These are phyloP conservation scores for Desmodesmus armatus DNA, from an alignment of 139 green algal species.

Conservation along the genomic window DNA sequence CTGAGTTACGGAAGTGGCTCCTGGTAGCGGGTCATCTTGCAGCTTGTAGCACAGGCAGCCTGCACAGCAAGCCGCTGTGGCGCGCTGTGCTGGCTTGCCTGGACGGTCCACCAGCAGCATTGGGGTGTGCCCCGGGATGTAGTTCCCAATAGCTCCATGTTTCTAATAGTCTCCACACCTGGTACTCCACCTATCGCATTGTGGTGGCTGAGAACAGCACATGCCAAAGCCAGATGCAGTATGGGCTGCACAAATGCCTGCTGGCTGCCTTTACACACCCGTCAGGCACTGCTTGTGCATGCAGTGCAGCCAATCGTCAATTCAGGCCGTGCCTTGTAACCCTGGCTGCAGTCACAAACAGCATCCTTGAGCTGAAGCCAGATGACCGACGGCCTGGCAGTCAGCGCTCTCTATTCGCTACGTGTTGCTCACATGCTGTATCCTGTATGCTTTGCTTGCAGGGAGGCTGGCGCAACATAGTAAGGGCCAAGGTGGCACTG, in stretches of 20 bases:
- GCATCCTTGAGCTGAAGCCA: not conserved
- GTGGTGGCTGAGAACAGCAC: too few species aligned
- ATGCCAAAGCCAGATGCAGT: too few species aligned
- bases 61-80: not conserved
- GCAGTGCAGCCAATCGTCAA: not conserved
- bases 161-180: not conserved
- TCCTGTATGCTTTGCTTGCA: not conserved
- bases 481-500: conserved; percentile 42
- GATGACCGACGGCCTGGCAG: not conserved
- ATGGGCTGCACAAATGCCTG: too few species aligned
- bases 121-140: too few species aligned
- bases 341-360: not conserved
- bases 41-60: not conserved
- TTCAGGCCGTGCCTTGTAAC: not conserved
- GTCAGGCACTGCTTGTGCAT: not conserved
- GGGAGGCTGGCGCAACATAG: conserved; percentile 61
- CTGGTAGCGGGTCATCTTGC: not conserved
- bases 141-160: not conserved
- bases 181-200: too few species aligned
- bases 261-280: too few species aligned
- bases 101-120: too few species aligned
- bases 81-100: not conserved
- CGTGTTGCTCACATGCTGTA: not conserved
- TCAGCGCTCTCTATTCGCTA: not conserved
- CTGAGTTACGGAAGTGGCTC: not conserved